Evolutionary conservation across 345 rosid species (phyloP).

Genomic region (Eucalyptus decipiens): DNA sequence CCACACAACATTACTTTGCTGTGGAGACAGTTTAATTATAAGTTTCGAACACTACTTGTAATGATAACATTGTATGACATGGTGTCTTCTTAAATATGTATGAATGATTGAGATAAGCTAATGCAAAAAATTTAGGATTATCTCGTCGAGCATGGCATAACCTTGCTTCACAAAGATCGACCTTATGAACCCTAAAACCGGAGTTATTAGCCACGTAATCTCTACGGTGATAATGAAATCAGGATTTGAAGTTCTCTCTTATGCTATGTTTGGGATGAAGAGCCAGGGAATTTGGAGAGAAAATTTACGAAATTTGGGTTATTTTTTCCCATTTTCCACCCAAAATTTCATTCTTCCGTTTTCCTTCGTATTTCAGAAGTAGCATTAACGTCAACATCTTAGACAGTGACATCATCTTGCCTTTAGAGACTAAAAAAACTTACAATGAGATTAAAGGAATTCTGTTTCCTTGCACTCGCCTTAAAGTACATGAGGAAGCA

Average conservation of each 20-base stretch:
- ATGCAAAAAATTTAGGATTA: not conserved
- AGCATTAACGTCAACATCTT: not conserved
- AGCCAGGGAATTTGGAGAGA: not conserved
- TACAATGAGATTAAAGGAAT: not conserved
- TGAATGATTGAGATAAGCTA: not conserved
- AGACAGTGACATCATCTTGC: not conserved
- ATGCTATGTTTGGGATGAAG: not conserved
- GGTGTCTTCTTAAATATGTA: not conserved
- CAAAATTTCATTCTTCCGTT: not conserved
- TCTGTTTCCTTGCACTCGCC: not conserved
- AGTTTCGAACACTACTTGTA: not conserved
- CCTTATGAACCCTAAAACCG: not conserved
- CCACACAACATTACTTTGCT: not conserved
- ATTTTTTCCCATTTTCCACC: not conserved
- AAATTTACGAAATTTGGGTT: not conserved
- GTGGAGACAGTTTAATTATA: not conserved
- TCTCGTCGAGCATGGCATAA: not conserved
- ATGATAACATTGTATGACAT: not conserved
- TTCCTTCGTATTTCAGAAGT: not conserved
- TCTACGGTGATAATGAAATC: not conserved
- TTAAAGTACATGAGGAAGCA: not conserved
- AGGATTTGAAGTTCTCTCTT: not conserved
- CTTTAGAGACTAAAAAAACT: not conserved
- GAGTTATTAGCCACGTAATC: not conserved
- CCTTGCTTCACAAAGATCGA: not conserved